Conservation (phyloP, 2,329 filamentous ascomycete genomes). For the Pyricularia sp. region DNA sequence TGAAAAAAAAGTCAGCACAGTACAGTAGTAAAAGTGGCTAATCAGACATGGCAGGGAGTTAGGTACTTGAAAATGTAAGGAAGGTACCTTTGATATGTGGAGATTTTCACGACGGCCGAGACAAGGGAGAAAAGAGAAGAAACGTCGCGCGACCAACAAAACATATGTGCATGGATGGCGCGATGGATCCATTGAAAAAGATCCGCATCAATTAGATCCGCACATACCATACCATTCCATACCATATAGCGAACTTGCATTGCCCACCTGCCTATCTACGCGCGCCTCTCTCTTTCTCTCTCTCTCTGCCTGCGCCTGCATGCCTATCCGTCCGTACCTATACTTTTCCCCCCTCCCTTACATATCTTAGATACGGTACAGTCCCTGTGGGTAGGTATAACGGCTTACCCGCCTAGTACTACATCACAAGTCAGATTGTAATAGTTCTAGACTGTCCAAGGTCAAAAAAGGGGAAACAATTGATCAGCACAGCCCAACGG, state of each 20-base stretch:
- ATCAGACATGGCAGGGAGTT: background rate
- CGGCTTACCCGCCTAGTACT: background rate
- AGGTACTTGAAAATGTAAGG: too few relatives aligned
- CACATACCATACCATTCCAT: background rate
- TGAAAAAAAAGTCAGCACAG: background rate
- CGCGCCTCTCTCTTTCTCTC: too few relatives aligned
- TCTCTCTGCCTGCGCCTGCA: background rate
- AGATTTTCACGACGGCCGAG: background rate
- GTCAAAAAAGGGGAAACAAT: background rate
- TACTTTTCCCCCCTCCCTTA: background rate
- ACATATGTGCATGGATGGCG: background rate
- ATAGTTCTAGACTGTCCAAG: background rate
- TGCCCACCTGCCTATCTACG: background rate
- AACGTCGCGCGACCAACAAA: background rate
- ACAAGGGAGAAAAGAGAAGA: background rate
- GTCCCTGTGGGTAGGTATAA: too few relatives aligned
- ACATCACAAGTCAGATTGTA: background rate
- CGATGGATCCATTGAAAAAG: background rate
- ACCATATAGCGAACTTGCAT: background rate
- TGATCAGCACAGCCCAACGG: background rate
- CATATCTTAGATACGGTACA: too few relatives aligned
- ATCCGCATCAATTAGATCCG: background rate
- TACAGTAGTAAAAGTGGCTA: background rate
- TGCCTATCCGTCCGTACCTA: background rate
- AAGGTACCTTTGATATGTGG: background rate